Conservation (phyloP, 2,329 filamentous ascomycete genomes). For the Diaporthe sp. region DNA sequence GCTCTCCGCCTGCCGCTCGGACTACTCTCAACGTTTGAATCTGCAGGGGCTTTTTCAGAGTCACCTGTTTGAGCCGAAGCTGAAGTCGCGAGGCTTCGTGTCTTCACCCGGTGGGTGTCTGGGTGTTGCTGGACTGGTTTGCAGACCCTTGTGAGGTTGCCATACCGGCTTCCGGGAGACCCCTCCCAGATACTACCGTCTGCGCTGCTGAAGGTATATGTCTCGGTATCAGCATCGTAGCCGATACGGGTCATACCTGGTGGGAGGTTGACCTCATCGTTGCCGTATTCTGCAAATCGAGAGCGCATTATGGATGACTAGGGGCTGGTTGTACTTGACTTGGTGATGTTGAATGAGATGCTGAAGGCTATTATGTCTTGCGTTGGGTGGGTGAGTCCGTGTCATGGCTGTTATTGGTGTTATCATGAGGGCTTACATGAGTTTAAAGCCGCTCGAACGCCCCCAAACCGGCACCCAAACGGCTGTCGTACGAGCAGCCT, state of each 20-base stretch:
- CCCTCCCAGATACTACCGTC: slow-evolving; percentile 21
- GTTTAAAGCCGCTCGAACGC: slow-evolving; percentile 1
- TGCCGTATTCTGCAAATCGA: background rate
- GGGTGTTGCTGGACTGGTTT: background rate
- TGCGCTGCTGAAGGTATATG: background rate
- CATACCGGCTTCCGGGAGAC: background rate
- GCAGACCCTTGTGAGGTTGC: slow-evolving; percentile 7
- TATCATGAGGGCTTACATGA: background rate
- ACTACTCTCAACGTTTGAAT: background rate
- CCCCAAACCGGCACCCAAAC: background rate
- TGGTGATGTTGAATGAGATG: background rate
- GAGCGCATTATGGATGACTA: background rate
- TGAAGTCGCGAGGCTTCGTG: background rate
- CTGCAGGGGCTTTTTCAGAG: background rate
- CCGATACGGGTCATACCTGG: slow-evolving; percentile 7
- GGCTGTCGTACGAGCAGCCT: background rate
- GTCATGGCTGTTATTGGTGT: background rate
- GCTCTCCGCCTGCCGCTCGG: slow-evolving; percentile 1
- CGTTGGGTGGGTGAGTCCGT: background rate
- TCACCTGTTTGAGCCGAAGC: background rate
- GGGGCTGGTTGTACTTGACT: background rate
- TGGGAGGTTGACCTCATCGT: background rate
- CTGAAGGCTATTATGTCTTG: background rate
- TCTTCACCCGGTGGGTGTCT: background rate
- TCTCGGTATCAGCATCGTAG: slow-evolving; percentile 16